These are phyloP conservation scores for Hamigera avellanea DNA, from an alignment of 495 filamentous ascomycete species.

Conservation along the genomic window DNA sequence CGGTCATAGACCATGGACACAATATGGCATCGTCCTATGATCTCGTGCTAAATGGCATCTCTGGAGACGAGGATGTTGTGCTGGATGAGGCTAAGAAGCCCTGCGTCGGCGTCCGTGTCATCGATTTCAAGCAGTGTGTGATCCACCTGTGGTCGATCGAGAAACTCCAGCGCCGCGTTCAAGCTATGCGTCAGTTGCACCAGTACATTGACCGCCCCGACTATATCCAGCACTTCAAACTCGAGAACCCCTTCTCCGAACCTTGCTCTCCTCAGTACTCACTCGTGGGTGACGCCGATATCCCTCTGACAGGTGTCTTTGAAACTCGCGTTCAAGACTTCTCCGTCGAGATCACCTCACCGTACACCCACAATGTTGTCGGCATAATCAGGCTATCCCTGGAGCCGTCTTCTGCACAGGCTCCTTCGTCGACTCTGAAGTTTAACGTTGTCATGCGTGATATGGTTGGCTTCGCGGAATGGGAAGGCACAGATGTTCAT, in stretches of 20 bases:
- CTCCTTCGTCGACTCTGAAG: constrained; percentile 84
- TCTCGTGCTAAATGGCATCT: constrained; percentile 84
- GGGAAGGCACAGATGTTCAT: constrained; percentile 91
- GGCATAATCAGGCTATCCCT: constrained; percentile 84
- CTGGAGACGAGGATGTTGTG: constrained; percentile 74
- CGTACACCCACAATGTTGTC: constrained; percentile 81
- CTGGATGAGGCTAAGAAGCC: constrained; percentile 79
- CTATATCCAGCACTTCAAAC: constrained; percentile 59
- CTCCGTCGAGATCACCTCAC: constrained; percentile 74
- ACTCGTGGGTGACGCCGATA: constrained; percentile 85
- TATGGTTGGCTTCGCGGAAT: constrained; percentile 89
- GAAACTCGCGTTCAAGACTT: constrained; percentile 94
- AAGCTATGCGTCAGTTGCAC: constrained; percentile 90
- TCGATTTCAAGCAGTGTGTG: constrained; percentile 80
- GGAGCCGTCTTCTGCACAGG: constrained; percentile 87
- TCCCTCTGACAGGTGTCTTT: constrained; percentile 88
- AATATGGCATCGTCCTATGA: constrained; percentile 88
- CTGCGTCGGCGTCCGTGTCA: constrained; percentile 80
- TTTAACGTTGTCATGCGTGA: constrained; percentile 99
- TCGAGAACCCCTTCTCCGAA: constrained; percentile 72
- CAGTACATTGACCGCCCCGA: constrained; percentile 93
- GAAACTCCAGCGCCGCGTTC: constrained; percentile 77
- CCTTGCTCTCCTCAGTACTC: constrained; percentile 84
- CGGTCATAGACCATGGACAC: constrained; percentile 80
- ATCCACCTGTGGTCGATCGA: constrained; percentile 91